Conservation (phyloP, 2,329 filamentous ascomycete species). For the Hysterium pulicare region DNA sequence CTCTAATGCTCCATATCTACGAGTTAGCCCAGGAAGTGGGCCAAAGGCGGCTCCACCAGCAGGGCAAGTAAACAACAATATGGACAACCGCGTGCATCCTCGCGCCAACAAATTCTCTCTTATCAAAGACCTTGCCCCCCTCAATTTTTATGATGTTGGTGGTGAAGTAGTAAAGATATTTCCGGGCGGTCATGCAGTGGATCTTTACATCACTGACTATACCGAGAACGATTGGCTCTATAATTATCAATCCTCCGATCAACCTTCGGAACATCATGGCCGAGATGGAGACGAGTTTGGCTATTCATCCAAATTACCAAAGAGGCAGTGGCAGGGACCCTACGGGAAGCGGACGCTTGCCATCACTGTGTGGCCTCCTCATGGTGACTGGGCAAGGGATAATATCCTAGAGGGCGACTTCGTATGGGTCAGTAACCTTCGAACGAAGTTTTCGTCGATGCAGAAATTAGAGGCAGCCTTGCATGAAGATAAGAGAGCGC, state of each 20-base stretch:
- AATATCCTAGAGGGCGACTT: conserved; percentile 59
- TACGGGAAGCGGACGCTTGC: conserved; percentile 69
- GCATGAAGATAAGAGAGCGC: conserved; percentile 55
- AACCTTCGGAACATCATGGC: conserved; percentile 24
- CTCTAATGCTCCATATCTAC: background rate
- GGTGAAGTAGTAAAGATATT: conserved; percentile 66
- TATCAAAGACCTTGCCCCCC: conserved; percentile 59
- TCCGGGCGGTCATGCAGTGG: conserved; percentile 45
- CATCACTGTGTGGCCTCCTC: conserved; percentile 67
- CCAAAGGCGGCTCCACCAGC: background rate
- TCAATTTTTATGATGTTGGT: conserved; percentile 64
- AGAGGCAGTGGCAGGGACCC: conserved; percentile 66
- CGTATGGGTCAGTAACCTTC: conserved; percentile 68
- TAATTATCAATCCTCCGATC: conserved; percentile 46
- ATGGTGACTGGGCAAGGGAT: conserved; percentile 57
- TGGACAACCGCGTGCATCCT: background rate
- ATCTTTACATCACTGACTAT: conserved; percentile 79
- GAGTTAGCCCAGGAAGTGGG: background rate
- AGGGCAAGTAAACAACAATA: background rate
- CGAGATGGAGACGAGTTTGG: conserved; percentile 55
- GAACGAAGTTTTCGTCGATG: conserved; percentile 55
- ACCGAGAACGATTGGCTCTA: conserved; percentile 67
- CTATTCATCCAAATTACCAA: conserved; percentile 45
- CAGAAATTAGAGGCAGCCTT: conserved; percentile 68
- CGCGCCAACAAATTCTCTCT: conserved; percentile 43